These are phyloP conservation scores for Penicillium maclennaniae DNA, from an alignment of 495 filamentous ascomycete species.

Conservation along the genomic window DNA sequence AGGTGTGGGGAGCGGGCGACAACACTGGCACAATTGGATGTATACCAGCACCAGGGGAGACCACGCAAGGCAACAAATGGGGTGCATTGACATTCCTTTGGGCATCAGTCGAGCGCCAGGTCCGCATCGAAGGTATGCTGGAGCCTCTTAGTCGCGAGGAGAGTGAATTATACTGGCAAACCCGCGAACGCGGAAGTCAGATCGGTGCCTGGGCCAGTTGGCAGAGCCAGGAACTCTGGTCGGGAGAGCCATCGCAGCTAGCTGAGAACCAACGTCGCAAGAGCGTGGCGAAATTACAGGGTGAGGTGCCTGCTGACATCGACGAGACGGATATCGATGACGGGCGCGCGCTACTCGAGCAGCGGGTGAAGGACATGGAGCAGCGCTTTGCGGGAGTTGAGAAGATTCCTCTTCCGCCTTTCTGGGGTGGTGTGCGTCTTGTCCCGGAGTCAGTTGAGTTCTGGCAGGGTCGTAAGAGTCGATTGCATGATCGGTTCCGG, in stretches of 20 bases:
- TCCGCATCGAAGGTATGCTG: constrained; percentile 73
- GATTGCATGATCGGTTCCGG: constrained; percentile 88
- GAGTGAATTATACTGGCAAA: constrained; percentile 84
- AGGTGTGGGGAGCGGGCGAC: constrained; percentile 36
- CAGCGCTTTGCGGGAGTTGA: constrained; percentile 66
- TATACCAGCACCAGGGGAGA: constrained; percentile 31
- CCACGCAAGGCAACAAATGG: constrained; percentile 37
- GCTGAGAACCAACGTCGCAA: constrained; percentile 27
- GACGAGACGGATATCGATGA: constrained; percentile 59
- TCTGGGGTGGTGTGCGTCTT: constrained; percentile 90
- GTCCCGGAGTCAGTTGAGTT: constrained; percentile 87
- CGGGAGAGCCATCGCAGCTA: constrained; percentile 27
- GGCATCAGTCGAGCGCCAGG: constrained; percentile 77
- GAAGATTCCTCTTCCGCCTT: constrained; percentile 81
- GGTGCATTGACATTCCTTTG: constrained; percentile 44
- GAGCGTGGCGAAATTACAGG: constrained; percentile 31
- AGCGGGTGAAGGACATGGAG: constrained; percentile 67
- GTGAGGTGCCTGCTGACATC: constrained; percentile 48
- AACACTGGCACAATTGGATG: constrained; percentile 9
- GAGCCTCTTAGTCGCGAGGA: constrained; percentile 67
- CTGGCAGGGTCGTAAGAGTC: constrained; percentile 86
- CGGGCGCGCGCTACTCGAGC: constrained; percentile 61
- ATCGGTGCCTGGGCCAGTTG: constrained; percentile 91
- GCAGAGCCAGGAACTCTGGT: constrained; percentile 71
- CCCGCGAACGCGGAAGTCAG: constrained; percentile 70